Evolutionary conservation across 2,329 filamentous ascomycete species (phyloP), one percentile per base, ranked within the genome.

Genomic region (Claviceps pusilla): DNA sequence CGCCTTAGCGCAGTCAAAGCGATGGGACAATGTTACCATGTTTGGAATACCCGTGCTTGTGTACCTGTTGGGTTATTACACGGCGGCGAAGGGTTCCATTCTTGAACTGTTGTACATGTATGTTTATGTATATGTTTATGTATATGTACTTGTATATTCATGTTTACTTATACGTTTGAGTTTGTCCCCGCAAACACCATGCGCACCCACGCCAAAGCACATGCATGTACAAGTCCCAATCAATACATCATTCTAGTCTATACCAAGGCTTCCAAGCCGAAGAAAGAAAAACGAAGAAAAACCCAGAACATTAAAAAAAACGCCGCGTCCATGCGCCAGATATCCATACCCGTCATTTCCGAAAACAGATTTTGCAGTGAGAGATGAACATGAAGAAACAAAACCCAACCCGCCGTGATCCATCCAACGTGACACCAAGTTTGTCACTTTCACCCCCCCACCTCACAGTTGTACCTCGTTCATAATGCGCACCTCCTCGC

Each of bases 401-500:
- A n/a, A 50, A 28, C 9, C 9, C 7, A 39, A 28, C 2, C 14
- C 7, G 16, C 12, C 24, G 2, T 33, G 35, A 10, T 37, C 35
- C 35, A 10, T 10, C 35, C 3, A 6, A 5, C 31, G 31, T 37
- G 7, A 3, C 9, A 37, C 35, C 11, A 6, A 37, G 11, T 9
- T 45, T 12, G 4, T 24, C 42, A 45, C 11, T 45, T 28, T 7
- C 12, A 28, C 4, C 14, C 42, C n/a, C 28, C 10, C 42, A 1
- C 9, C 39, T 59, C 63, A 95, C 65, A 95, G 72, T 73, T 95
- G 90, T 56, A 89, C 80, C 64, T 95, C 88, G 68, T 94, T 91
- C 64, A 95, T 67, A 57, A 98, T 75, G 64, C 83, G 79, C 51
- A 97, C 89, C 72, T 97, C 89, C 74, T 98, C 90, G 16, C 93